Conservation (phyloP, 192 early-diverging fungal genomes). For the Coemansia sp. region DNA sequence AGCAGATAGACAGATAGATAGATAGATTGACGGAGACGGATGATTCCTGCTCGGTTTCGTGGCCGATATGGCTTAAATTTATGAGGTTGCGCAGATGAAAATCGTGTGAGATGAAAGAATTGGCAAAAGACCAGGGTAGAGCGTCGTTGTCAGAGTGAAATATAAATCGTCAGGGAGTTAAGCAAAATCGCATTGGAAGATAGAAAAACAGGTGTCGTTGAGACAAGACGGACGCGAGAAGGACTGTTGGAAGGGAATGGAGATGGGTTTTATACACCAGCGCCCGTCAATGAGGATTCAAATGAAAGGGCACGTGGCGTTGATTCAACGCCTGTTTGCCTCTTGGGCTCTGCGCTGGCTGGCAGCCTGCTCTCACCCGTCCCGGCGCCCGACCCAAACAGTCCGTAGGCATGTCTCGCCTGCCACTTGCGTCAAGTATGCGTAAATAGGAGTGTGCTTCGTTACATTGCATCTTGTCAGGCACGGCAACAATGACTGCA, state of each 20-base stretch:
- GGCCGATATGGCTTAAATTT: not conserved
- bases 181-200: conserved; percentile 2
- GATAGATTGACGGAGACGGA: not conserved
- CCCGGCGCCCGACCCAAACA: not conserved
- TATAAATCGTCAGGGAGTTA: conserved; percentile 18
- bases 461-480: not conserved
- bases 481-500: not conserved
- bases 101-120: not conserved
- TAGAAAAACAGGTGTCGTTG: not conserved
- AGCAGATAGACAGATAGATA: not conserved
- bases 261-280: conserved; percentile 1
- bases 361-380: not conserved
- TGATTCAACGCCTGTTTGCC: not conserved
- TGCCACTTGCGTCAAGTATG: not conserved
- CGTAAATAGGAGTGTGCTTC: not conserved
- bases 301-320: conserved; percentile 16
- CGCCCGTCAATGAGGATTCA: not conserved
- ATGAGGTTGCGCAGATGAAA: not conserved
- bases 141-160: not conserved
- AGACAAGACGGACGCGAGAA: not conserved
- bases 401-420: not conserved
- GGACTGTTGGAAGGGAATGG: not conserved
- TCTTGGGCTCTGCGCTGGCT: not conserved
- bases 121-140: not conserved
- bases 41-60: not conserved